These are phyloP conservation scores for Coemansia sp. DNA, from an alignment of 192 early-diverging fungal species.

Conservation along the genomic window DNA sequence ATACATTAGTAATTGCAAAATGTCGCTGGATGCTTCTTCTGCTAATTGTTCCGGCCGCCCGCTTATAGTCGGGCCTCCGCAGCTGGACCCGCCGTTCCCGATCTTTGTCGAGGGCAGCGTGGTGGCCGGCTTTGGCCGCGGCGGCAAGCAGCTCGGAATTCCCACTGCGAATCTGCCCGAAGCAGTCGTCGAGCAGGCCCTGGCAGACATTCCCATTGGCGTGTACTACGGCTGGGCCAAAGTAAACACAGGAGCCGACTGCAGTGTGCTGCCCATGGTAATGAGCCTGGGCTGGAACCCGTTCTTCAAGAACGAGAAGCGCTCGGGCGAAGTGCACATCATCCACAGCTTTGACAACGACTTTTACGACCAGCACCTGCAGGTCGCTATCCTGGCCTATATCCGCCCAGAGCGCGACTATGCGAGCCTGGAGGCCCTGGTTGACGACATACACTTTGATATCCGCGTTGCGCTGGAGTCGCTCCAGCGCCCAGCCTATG, in stretches of 20 bases:
- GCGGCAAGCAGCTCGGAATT: constrained; percentile 93
- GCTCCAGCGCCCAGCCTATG: constrained; percentile 13
- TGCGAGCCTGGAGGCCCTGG: constrained; percentile 78
- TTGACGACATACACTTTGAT: constrained; percentile 89
- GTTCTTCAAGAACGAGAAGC: constrained; percentile 94
- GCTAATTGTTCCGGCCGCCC: constrained; percentile 36
- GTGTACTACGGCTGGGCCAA: constrained; percentile 95
- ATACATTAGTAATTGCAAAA: background rate
- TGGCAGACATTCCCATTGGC: constrained; percentile 68
- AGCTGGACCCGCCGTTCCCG: constrained; percentile 68
- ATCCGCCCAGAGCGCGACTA: constrained; percentile 91
- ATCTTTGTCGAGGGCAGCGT: constrained; percentile 75
- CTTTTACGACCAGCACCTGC: constrained; percentile 85
- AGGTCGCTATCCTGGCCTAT: constrained; percentile 81
- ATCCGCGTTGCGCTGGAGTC: constrained; percentile 50
- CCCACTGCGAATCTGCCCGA: constrained; percentile 95
- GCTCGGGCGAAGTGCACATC: constrained; percentile 95
- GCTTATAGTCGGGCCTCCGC: constrained; percentile 59
- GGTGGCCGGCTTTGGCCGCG: constrained; percentile 88
- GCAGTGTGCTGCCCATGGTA: constrained; percentile 85
- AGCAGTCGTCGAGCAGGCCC: constrained; percentile 60
- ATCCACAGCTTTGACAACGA: constrained; percentile 81
- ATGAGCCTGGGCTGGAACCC: constrained; percentile 99
- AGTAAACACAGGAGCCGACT: constrained; percentile 48
- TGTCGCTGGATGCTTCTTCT: background rate